These are phyloP conservation scores for Trametopsis cervina DNA, from an alignment of 768 basidiomycete species.

Conservation along the genomic window DNA sequence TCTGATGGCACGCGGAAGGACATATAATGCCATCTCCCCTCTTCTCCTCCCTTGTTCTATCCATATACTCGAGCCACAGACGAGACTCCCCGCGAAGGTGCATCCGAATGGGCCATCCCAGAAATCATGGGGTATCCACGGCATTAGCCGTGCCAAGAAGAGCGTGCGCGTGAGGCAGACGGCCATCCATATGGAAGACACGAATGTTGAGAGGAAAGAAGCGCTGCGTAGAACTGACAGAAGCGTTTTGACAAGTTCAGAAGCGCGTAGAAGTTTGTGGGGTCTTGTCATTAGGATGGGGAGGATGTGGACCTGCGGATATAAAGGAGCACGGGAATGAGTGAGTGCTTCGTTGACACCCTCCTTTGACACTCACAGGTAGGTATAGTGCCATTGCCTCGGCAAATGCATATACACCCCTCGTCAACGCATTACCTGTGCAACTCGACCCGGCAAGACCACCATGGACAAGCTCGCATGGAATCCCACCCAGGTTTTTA, in stretches of 20 bases:
- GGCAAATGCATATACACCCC: conserved; percentile 50
- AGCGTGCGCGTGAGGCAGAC: conserved; percentile 68
- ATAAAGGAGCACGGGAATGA: too few species aligned
- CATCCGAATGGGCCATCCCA: conserved; percentile 77
- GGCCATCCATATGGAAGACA: conserved; percentile 61
- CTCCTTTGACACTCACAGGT: conserved; percentile 64
- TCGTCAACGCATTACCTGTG: conserved; percentile 45
- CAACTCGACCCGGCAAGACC: conserved; percentile 52
- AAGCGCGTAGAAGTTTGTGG: conserved; percentile 38
- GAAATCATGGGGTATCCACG: conserved; percentile 64
- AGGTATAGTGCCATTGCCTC: conserved; percentile 63
- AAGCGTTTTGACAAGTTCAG: conserved; percentile 33
- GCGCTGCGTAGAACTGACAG: conserved; percentile 57
- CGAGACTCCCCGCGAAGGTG: conserved; percentile 56
- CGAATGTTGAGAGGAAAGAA: conserved; percentile 64
- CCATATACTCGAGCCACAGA: conserved; percentile 73
- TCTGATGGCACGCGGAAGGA: conserved; percentile 63
- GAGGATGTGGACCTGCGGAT: conserved; percentile 58
- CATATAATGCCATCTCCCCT: conserved; percentile 77
- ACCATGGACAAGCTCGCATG: conserved; percentile 71
- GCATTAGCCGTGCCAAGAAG: conserved; percentile 55
- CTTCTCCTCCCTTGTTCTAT: conserved; percentile 65
- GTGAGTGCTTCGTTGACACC: too few species aligned
- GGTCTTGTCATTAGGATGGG: conserved; percentile 60
- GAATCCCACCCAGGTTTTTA: conserved; percentile 57